A percentile compares a stretch with the other conserved stretches of the same genome.
phyloP scores from a whole-genome alignment of 352 stramenopile genomes.

The Globisporangium splendens region DNA sequence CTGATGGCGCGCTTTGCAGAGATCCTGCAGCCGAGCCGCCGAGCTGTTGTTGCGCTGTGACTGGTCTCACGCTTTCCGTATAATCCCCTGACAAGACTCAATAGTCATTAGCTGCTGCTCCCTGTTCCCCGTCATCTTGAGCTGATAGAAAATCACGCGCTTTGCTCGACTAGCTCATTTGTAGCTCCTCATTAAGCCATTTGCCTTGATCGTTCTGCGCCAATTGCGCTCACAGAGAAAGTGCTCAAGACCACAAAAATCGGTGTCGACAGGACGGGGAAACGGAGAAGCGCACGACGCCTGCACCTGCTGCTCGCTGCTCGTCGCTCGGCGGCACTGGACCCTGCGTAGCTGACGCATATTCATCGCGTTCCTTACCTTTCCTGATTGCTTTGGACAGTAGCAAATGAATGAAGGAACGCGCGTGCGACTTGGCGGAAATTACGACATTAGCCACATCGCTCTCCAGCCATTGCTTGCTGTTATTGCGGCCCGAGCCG shows the following conservation, averaged over 20 bases:
- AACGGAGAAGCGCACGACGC: not conserved
- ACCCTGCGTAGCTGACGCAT: constrained; percentile 2
- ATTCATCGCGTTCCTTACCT: constrained; percentile 45
- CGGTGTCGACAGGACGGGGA: not conserved
- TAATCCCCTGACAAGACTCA: too few species aligned
- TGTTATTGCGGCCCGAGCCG: constrained; percentile 11
- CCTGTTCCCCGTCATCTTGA: not conserved
- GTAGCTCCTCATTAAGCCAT: not conserved
- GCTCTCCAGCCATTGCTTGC: constrained; percentile 59
- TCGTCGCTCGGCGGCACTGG: not conserved
- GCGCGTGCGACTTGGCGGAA: constrained; percentile 20
- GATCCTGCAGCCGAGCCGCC: not conserved
- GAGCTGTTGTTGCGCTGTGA: not conserved
- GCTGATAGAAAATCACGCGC: too few species aligned
- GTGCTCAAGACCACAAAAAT: not conserved
- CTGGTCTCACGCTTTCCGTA: too few species aligned
- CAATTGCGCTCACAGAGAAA: not conserved
- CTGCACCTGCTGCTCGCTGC: not conserved
- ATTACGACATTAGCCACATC: constrained; percentile 36
- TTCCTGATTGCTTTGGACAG: constrained; percentile 88
- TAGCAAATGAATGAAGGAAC: constrained; percentile 61
- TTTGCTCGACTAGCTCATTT: not conserved
- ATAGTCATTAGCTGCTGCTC: not conserved
- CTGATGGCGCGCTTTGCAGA: not conserved
- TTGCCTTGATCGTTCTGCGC: not conserved